These are phyloP conservation scores for button mushroom (Agaricus bisporus) DNA, from an alignment of 768 basidiomycete genomes.

Conservation along the genomic window DNA sequence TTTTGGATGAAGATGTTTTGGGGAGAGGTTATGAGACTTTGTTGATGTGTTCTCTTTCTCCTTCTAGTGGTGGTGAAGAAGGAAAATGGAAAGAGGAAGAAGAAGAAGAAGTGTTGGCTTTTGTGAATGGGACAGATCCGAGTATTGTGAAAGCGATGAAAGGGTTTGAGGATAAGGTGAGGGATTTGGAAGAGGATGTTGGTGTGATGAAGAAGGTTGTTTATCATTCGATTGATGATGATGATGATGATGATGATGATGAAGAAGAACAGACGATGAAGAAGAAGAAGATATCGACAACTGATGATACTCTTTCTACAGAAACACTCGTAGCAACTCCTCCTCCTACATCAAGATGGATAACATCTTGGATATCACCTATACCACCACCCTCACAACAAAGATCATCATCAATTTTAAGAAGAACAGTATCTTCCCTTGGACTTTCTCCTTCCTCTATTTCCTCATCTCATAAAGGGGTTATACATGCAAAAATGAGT, in stretches of 20 bases:
- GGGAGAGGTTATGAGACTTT: slow-evolving; percentile 63
- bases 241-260: neutral
- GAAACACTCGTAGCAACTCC: too few relatives aligned
- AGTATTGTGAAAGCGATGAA: slow-evolving; percentile 39
- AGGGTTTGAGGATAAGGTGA: slow-evolving; percentile 53
- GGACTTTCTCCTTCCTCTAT: too few relatives aligned
- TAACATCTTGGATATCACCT: too few relatives aligned
- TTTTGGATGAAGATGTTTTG: slow-evolving; percentile 65
- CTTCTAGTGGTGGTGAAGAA: neutral
- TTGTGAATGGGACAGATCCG: slow-evolving; percentile 48
- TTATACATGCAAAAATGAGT: too few relatives aligned
- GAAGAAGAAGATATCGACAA: neutral
- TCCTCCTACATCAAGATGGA: too few relatives aligned
- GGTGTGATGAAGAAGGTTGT: slow-evolving; percentile 57
- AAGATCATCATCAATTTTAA: too few relatives aligned
- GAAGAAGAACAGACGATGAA: neutral
- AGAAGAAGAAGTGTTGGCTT: slow-evolving; percentile 33
- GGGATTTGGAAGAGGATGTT: slow-evolving; percentile 73
- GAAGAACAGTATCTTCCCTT: too few relatives aligned
- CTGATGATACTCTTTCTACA: neutral
- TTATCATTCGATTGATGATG: slow-evolving; percentile 30
- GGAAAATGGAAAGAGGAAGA: too few relatives aligned
- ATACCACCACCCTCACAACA: too few relatives aligned
- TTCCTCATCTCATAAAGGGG: too few relatives aligned
- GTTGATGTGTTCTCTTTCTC: slow-evolving; percentile 43